Conservation (phyloP, 2,329 filamentous ascomycete genomes). For the Sporothrix pseudoabietina region DNA sequence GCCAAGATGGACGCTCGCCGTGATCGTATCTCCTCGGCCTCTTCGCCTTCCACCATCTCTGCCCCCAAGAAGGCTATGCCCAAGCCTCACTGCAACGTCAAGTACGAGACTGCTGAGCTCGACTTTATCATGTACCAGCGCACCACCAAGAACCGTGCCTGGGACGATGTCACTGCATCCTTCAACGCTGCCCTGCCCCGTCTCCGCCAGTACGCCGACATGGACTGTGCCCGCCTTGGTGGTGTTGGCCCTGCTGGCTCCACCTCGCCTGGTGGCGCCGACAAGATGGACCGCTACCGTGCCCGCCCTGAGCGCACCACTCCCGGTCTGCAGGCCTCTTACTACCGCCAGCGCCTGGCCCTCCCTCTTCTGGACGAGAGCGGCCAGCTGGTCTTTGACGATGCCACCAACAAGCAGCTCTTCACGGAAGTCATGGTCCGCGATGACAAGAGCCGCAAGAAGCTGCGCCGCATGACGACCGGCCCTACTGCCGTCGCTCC, state of each 20-base stretch:
- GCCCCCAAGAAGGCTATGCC: constrained; percentile 23
- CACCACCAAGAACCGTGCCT: constrained; percentile 35
- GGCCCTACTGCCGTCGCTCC: constrained; percentile 1
- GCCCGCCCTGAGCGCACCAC: constrained; percentile 35
- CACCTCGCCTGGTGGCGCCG: constrained; percentile 1
- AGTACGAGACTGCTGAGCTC: constrained; percentile 37
- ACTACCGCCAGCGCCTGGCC: constrained; percentile 37
- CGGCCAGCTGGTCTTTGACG: constrained; percentile 35
- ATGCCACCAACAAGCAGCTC: constrained; percentile 33
- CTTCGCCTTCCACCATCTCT: not conserved
- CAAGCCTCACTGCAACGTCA: constrained; percentile 36
- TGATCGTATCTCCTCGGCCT: constrained; percentile 11
- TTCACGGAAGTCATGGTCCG: constrained; percentile 37
- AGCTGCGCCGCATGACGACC: constrained; percentile 26
- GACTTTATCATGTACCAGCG: constrained; percentile 38
- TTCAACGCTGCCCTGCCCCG: constrained; percentile 36
- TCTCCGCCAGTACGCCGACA: constrained; percentile 35
- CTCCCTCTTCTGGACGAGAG: constrained; percentile 35
- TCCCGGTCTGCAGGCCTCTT: constrained; percentile 36
- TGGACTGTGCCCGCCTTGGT: constrained; percentile 27
- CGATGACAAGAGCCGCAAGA: constrained; percentile 36
- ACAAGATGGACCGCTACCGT: constrained; percentile 32
- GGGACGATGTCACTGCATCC: constrained; percentile 35
- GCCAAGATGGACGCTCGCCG: constrained; percentile 25
- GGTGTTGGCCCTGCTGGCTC: constrained; percentile 4